Base-by-base conservation (phyloP, 2,329 filamentous ascomycete genomes). In the Fusarium pseudonygamai region DNA sequence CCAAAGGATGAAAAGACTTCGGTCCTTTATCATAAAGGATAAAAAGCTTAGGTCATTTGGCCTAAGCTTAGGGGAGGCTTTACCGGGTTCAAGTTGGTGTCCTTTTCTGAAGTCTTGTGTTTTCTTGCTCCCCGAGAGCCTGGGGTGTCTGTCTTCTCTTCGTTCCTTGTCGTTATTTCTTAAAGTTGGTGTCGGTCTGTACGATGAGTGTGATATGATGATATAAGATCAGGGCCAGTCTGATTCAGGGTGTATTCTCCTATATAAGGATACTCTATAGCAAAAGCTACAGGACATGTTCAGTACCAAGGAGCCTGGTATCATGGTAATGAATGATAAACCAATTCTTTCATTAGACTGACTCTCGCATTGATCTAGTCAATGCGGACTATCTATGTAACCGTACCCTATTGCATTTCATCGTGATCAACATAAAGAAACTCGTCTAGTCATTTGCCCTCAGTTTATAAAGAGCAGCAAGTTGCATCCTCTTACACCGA, bases 401-500 rank as follows among this genome's bases (percentile, higher is more conserved):
- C 49, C 37, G 30, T 56, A 57, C 50, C 50, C 58, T 50, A 63
- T 50, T 34, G 43, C 58, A 59, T 73, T 55, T 67, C 56, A 40
- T 70, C 69, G 61, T 72, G 30, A 57, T 53, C 53, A 57, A 74
- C 63, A 74, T 69, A 66, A 62, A n/a, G 32, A 72, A 72, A 69
- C 60, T 74, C 68, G 65, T 74, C 52, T 67, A 69, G 45, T 74
- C 64, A 30, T 72, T 53, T 52, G 40, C 37, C 68, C 69, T 60
- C 71, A 46, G 42, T 30, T 8, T 49, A 5, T 42, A 56, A 53
- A 65, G 60, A 56, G 55, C 57, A 60, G 46, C 59, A 43, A 69
- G 47, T 60, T 37, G 28, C 43, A 50, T 37, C 40, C 32, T 43
- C 65, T 62, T 50, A 59, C 45, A 46, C 40, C 40, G 24, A 15